phyloP scores from a whole-genome alignment of 768 basidiomycete genomes.

The Suillus lakei region DNA sequence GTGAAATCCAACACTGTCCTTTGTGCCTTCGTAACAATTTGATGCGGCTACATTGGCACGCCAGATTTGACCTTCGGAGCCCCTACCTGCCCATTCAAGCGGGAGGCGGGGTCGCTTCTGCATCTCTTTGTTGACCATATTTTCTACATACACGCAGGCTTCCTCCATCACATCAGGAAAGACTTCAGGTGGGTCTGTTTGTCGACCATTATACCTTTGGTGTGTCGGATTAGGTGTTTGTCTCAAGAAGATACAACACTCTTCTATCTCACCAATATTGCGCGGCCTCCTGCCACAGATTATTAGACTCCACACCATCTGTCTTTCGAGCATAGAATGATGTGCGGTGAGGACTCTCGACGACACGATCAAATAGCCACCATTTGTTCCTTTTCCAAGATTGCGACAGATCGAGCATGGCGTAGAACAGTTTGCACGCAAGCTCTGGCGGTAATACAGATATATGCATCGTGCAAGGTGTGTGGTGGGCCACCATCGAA shows the following conservation, averaged over 20 bases:
- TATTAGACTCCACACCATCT: slow-evolving; percentile 47
- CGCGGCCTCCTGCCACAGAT: slow-evolving; percentile 72
- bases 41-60: slow-evolving; percentile 85
- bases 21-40: slow-evolving; percentile 83
- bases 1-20: slow-evolving; percentile 83
- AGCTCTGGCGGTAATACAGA: slow-evolving; percentile 75
- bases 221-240: slow-evolving; percentile 10
- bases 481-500: slow-evolving; percentile 66
- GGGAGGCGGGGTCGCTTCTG: slow-evolving; percentile 60
- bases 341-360: slow-evolving; percentile 85
- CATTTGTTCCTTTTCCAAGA: slow-evolving; percentile 77
- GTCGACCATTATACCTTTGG: slow-evolving; percentile 79
- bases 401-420: slow-evolving; percentile 64
- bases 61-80: slow-evolving; percentile 49
- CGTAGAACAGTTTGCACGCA: slow-evolving; percentile 75
- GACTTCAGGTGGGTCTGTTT: slow-evolving; percentile 53
- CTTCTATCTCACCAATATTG: slow-evolving; percentile 63
- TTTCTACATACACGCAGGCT: slow-evolving; percentile 73
- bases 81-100: slow-evolving; percentile 65
- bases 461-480: slow-evolving; percentile 75
- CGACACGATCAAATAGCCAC: slow-evolving; percentile 84
- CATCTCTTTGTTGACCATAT: slow-evolving; percentile 73
- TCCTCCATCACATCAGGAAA: slow-evolving; percentile 80
- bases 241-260: neutral
- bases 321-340: slow-evolving; percentile 71